Conservation (phyloP, 192 early-diverging fungal genomes). For the Podochytrium sp. region DNA sequence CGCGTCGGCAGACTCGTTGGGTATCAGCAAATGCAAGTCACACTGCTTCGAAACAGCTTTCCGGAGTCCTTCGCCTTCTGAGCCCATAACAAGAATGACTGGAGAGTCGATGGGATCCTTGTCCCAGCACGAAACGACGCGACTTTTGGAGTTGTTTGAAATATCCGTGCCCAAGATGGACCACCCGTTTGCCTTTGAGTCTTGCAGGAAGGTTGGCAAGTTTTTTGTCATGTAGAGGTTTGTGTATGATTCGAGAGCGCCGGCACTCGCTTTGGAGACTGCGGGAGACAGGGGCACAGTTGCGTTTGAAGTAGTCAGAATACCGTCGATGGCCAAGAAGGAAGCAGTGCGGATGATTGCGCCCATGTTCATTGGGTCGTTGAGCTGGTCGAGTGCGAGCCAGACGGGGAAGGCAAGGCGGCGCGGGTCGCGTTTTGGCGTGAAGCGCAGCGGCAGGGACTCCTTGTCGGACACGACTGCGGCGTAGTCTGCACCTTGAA, state of each 20-base stretch:
- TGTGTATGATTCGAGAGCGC: slow-evolving; percentile 61
- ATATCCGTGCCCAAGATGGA: slow-evolving; percentile 36
- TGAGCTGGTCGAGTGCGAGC: slow-evolving; percentile 5
- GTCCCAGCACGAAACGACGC: slow-evolving; percentile 13
- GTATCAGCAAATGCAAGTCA: slow-evolving; percentile 61
- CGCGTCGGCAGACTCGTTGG: slow-evolving; percentile 21
- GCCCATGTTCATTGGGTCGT: slow-evolving; percentile 62
- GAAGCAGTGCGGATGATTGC: slow-evolving; percentile 68
- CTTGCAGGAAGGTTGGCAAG: slow-evolving; percentile 58
- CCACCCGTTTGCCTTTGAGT: slow-evolving; percentile 25
- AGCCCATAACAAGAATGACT: slow-evolving; percentile 66
- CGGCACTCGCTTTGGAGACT: slow-evolving; percentile 71
- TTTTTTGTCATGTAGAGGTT: slow-evolving; percentile 58
- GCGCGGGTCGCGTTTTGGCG: slow-evolving; percentile 44
- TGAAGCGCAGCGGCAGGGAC: slow-evolving; percentile 28
- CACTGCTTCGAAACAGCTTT: slow-evolving; percentile 59
- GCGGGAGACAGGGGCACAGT: slow-evolving; percentile 66
- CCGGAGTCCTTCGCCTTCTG: slow-evolving; percentile 67
- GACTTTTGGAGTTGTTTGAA: not conserved
- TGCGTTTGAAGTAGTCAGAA: slow-evolving; percentile 45
- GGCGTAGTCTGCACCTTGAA: not conserved
- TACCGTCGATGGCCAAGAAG: slow-evolving; percentile 72
- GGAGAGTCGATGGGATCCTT: slow-evolving; percentile 45
- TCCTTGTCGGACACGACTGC: not conserved
- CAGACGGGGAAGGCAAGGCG: slow-evolving; percentile 5